phyloP scores from a whole-genome alignment of 306 rosid genomes.

The Rosa chinensis region DNA sequence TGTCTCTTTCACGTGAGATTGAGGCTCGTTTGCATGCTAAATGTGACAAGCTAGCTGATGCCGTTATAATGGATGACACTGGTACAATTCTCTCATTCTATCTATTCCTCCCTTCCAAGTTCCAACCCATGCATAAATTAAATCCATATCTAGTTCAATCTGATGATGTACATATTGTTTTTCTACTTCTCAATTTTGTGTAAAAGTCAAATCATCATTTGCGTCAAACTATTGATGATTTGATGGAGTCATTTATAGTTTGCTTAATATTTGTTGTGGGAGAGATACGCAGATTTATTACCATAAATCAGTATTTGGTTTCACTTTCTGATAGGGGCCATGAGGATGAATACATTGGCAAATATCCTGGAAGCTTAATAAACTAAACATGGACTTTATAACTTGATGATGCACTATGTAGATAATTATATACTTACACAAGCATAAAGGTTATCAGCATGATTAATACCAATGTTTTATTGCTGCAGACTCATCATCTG shows the following conservation, averaged over 20 bases:
- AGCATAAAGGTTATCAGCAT: background rate
- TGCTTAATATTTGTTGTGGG: background rate
- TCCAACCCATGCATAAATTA: background rate
- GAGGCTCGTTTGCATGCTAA: conserved; percentile 78
- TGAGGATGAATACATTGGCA: background rate
- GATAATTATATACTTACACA: background rate
- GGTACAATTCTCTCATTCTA: conserved; percentile 44
- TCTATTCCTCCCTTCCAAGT: conserved; percentile 1
- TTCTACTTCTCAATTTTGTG: background rate
- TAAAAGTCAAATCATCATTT: background rate
- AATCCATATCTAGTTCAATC: background rate
- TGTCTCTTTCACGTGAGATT: conserved; percentile 78
- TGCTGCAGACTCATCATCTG: conserved; percentile 70
- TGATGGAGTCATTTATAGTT: background rate
- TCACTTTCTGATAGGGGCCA: background rate
- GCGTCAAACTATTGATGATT: background rate
- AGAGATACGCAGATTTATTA: background rate
- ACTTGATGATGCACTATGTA: background rate
- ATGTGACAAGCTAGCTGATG: conserved; percentile 75
- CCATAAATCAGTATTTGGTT: background rate
- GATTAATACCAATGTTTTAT: background rate
- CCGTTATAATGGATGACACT: conserved; percentile 73
- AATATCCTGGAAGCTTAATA: background rate
- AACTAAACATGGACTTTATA: background rate
- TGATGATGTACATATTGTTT: conserved; percentile 1